A percentile compares a stretch with the other conserved stretches of the same genome.
These are phyloP conservation scores for Tolypocladium cylindrosporum DNA, from an alignment of 2,329 filamentous ascomycete genomes.

Conservation along the genomic window DNA sequence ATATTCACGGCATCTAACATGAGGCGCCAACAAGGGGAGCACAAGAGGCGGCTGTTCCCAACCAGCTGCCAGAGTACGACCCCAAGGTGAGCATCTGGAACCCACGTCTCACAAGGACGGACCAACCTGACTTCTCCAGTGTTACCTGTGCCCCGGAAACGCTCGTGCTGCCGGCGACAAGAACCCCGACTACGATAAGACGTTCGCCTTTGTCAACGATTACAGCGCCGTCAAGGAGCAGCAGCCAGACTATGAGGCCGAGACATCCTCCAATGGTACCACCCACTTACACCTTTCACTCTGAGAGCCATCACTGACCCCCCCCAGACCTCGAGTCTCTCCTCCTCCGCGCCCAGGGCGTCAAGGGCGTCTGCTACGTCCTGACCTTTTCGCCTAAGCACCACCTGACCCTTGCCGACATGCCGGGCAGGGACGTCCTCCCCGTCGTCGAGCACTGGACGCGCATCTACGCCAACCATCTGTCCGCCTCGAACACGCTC, in stretches of 20 bases:
- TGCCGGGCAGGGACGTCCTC: constrained; percentile 64
- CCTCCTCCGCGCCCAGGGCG: constrained; percentile 72
- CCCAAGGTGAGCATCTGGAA: constrained; percentile 40
- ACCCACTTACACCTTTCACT: neutral
- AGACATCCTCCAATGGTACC: constrained; percentile 26
- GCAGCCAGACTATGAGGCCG: constrained; percentile 63
- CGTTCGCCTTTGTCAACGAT: constrained; percentile 94
- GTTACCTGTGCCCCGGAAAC: constrained; percentile 92
- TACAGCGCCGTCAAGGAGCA: constrained; percentile 94
- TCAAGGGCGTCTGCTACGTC: constrained; percentile 94
- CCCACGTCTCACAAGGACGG: neutral
- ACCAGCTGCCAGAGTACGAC: constrained; percentile 70
- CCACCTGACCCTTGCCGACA: constrained; percentile 86
- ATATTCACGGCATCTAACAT: neutral
- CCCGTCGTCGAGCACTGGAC: constrained; percentile 88
- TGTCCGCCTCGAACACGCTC: constrained; percentile 63
- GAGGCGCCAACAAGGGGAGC: constrained; percentile 49
- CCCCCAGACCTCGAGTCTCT: constrained; percentile 56
- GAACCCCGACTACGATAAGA: constrained; percentile 79
- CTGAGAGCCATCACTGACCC: neutral
- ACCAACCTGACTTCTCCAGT: constrained; percentile 38
- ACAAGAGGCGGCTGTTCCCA: constrained; percentile 62
- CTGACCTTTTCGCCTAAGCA: constrained; percentile 88
- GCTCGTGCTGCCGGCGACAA: constrained; percentile 73
- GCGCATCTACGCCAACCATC: constrained; percentile 72